phyloP scores from a whole-genome alignment of 371 early-diverging fungal genomes.

The Apophysomyces elegans region DNA sequence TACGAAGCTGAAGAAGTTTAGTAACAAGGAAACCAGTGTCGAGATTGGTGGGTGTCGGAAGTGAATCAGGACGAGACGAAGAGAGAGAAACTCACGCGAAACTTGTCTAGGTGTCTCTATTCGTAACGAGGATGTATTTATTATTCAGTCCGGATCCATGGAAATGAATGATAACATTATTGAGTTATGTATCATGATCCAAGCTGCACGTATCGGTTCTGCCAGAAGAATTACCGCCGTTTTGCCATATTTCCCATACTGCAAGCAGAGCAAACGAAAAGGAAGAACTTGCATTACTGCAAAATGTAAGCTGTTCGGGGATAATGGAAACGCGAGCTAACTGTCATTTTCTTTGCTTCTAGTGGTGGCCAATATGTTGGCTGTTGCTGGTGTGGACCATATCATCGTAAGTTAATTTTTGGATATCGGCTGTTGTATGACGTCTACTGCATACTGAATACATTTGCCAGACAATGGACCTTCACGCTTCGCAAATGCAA shows the following conservation, averaged over 20 bases:
- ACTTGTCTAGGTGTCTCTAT: conserved; percentile 83
- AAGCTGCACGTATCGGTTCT: conserved; percentile 89
- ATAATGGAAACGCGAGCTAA: not conserved
- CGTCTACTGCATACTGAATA: not conserved
- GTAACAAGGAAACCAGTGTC: conserved; percentile 35
- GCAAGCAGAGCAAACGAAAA: conserved; percentile 96
- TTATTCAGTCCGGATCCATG: conserved; percentile 92
- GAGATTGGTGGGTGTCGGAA: conserved; percentile 22
- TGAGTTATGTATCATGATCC: conserved; percentile 96
- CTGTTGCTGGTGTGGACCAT: conserved; percentile 95
- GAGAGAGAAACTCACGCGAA: not conserved
- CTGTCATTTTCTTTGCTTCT: not conserved
- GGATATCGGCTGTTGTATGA: not conserved
- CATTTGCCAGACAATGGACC: conserved; percentile 80
- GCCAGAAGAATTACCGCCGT: conserved; percentile 90
- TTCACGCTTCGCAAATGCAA: conserved; percentile 93
- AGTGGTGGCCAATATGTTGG: conserved; percentile 96
- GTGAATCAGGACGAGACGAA: not conserved
- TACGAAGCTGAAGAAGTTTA: conserved; percentile 34
- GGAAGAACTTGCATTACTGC: conserved; percentile 96
- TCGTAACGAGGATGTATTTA: conserved; percentile 94
- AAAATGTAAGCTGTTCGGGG: conserved; percentile 63
- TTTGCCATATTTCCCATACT: conserved; percentile 97
- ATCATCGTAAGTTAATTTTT: conserved; percentile 66
- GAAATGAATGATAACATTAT: conserved; percentile 94